Conservation (phyloP, 345 rosid species). For the Eucalyptus tenuipes region DNA sequence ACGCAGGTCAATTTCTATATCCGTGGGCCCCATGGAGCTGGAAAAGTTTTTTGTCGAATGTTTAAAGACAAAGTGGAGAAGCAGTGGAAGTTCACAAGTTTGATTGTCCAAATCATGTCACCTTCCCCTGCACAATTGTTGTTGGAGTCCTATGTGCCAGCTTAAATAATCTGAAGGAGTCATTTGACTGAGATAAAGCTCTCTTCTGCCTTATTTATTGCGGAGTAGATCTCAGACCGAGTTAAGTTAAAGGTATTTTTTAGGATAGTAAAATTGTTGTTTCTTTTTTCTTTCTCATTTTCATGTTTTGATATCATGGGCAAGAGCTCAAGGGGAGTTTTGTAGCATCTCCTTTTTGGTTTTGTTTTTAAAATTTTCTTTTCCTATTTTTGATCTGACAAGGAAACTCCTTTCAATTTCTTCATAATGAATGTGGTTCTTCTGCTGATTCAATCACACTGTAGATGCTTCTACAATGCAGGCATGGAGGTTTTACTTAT, state of each 20-base stretch:
- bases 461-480: not conserved
- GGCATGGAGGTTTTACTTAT: not conserved
- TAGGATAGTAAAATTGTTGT: not conserved
- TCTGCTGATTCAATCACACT: not conserved
- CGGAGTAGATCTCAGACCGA: not conserved
- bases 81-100: conserved; percentile 80
- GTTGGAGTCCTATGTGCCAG: conserved; percentile 84
- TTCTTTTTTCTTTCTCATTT: not conserved
- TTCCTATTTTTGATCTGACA: not conserved
- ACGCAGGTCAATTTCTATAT: conserved; percentile 65
- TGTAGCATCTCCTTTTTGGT: not conserved
- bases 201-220: not conserved
- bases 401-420: not conserved
- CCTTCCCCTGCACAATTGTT: conserved; percentile 65
- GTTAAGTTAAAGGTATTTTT: not conserved
- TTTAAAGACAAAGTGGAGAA: conserved; percentile 76
- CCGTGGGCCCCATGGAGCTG: conserved; percentile 95
- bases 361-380: not conserved
- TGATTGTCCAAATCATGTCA: conserved; percentile 64
- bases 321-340: not conserved
- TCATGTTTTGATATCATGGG: not conserved
- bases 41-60: conserved; percentile 83
- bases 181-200: not conserved
- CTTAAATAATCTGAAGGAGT: not conserved
- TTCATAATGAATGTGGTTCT: not conserved